These are phyloP conservation scores for Bromus sterilis DNA, from an alignment of 176 grass and related monocot species.

Conservation along the genomic window DNA sequence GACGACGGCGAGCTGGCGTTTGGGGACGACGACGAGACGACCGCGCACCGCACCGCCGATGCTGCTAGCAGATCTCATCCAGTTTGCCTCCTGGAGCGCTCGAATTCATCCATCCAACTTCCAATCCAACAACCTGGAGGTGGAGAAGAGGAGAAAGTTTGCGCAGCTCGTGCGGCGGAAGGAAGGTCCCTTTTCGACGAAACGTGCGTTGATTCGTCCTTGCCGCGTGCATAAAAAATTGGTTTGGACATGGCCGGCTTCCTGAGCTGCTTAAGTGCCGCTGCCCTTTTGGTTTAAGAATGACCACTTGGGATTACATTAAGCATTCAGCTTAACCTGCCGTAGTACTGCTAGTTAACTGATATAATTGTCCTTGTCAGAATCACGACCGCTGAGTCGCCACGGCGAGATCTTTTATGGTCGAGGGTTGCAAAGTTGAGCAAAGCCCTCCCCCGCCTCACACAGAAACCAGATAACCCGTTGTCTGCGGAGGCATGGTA, in stretches of 20 bases:
- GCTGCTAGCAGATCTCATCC: neutral
- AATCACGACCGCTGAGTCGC: neutral
- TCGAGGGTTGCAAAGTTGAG: neutral
- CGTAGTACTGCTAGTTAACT: neutral
- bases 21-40: neutral
- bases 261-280: neutral
- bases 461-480: neutral
- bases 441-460: neutral
- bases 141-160: neutral
- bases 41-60: neutral
- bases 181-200: neutral
- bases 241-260: neutral
- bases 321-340: neutral
- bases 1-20: neutral
- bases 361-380: neutral
- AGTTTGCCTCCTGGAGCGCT: neutral
- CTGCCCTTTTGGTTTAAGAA: neutral
- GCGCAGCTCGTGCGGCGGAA: too few species aligned
- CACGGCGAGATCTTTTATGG: neutral
- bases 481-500: neutral
- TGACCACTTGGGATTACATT: neutral
- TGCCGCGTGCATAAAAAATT: neutral
- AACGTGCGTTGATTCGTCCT: neutral
- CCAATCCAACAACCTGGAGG: too few species aligned
- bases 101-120: neutral